A percentile compares a stretch with the other conserved stretches of the same genome.
These are phyloP conservation scores for Solanum virginianum DNA, from an alignment of 257 asterid genomes.

Conservation along the genomic window DNA sequence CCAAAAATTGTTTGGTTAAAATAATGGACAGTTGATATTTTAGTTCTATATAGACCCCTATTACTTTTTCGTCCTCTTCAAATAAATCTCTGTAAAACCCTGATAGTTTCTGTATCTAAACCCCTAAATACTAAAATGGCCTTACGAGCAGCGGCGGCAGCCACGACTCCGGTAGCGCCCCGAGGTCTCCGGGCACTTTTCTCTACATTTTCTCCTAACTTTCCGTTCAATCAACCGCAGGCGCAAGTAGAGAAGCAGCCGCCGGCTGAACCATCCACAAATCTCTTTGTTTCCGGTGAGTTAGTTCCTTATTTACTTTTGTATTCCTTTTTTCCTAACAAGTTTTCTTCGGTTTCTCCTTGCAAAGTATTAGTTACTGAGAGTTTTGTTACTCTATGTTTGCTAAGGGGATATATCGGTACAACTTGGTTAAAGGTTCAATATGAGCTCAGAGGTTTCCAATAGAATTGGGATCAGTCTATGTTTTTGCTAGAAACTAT, in stretches of 20 bases:
- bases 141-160: slow-evolving; percentile 43
- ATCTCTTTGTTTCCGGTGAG: slow-evolving; percentile 74
- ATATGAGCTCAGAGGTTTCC: neutral
- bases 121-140: slow-evolving; percentile 29
- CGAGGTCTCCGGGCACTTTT: slow-evolving; percentile 29
- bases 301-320: neutral
- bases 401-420: neutral
- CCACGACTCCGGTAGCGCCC: slow-evolving; percentile 12
- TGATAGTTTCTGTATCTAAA: neutral
- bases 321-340: neutral
- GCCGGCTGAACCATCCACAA: slow-evolving; percentile 69
- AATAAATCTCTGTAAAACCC: slow-evolving; percentile 4
- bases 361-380: neutral
- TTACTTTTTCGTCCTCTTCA: neutral
- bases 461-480: neutral
- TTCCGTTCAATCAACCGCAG: slow-evolving; percentile 42
- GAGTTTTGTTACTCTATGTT: neutral
- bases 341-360: neutral
- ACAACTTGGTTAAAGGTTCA: neutral
- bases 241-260: slow-evolving; percentile 44
- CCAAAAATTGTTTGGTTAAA: neutral
- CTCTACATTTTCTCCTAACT: slow-evolving; percentile 31
- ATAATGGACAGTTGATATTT: neutral
- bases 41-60: neutral
- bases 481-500: neutral